Base-by-base conservation (phyloP, 768 basidiomycete species). In the Dioszegia crocea region DNA sequence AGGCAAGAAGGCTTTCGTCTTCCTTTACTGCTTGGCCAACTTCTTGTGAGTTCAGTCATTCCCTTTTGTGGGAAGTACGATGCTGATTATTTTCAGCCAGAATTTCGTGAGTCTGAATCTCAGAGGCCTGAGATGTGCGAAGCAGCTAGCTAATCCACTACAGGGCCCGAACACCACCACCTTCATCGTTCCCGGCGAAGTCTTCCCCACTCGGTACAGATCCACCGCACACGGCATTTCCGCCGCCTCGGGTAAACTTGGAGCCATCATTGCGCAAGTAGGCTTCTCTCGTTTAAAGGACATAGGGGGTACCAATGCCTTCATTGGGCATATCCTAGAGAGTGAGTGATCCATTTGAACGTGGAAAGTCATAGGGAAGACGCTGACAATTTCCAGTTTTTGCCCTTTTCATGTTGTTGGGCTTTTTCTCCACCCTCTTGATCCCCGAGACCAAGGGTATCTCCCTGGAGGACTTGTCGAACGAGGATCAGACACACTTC, bases 181-280 rank as follows among this genome's bases (percentile, higher is more conserved):
- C 45, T 63, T 63, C 39, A 44, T 63, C 30, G 47, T 78, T 50
- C 77, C 77, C 44, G 77, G 77, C 46, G 77, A 78, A 63, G 68
- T 70, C 46, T 77, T 77, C 74, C 77, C 77, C 19, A 78, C 77
- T 4, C 66, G 77, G 19, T 78, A 78, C 68, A 60, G 77, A 33
- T 73, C 75, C 2, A 78, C 77, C 45, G 71, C 66, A 4, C 77
- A 78, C 70, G 77, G 67, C 53, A 61, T 69, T 21, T 70, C 68
- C 21, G 77, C 77, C 40, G 78, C 76, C 14, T 72, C 73, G 1
- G 78, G 77, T 23, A 78, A 78, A 66, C 70, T 78, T 56, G 77
- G 77, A n/a, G 77, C 77, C 45, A 76, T 78, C 60, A 58, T 78
- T 50, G 76, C 77, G 26, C 77, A 78, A 60, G 77, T 78, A 51